phyloP scores from a whole-genome alignment of 352 stramenopile genomes.

The Phytophthora tentaculata region DNA sequence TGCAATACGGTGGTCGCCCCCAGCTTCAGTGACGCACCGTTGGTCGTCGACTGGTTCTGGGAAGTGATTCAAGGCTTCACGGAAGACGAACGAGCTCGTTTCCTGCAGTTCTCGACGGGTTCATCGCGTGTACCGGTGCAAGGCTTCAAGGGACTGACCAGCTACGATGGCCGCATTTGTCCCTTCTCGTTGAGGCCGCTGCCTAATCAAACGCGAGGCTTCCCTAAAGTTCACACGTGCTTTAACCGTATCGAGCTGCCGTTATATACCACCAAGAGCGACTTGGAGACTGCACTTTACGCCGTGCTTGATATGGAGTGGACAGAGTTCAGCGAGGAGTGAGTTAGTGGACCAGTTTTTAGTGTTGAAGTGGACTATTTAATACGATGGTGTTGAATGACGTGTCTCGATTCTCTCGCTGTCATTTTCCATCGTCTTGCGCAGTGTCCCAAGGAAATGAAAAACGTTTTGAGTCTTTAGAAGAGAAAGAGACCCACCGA shows the following conservation, averaged over 20 bases:
- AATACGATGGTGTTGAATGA: constrained; percentile 16
- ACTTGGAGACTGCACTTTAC: constrained; percentile 95
- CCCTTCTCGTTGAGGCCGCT: constrained; percentile 71
- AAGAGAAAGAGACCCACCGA: no score
- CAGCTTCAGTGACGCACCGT: constrained; percentile 50
- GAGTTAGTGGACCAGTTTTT: constrained; percentile 10
- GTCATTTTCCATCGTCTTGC: constrained; percentile 20
- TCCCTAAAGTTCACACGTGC: constrained; percentile 83
- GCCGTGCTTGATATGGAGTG: constrained; percentile 96
- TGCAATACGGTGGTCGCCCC: constrained; percentile 69
- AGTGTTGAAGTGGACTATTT: constrained; percentile 34
- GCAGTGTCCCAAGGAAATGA: background rate
- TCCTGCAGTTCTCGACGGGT: constrained; percentile 89
- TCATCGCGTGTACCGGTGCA: constrained; percentile 87
- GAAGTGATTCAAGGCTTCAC: constrained; percentile 59
- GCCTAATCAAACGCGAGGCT: constrained; percentile 62
- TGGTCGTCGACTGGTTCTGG: constrained; percentile 82
- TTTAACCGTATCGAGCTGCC: constrained; percentile 87
- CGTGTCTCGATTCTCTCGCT: constrained; percentile 6
- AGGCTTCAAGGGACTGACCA: constrained; percentile 83
- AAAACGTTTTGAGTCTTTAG: constrained; percentile 2
- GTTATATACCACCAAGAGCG: constrained; percentile 82
- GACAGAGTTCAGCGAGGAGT: constrained; percentile 93
- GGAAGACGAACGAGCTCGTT: constrained; percentile 78
- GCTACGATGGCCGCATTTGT: constrained; percentile 85